Base-by-base conservation (phyloP, 768 basidiomycete species). In the Phylloporus sp. region DNA sequence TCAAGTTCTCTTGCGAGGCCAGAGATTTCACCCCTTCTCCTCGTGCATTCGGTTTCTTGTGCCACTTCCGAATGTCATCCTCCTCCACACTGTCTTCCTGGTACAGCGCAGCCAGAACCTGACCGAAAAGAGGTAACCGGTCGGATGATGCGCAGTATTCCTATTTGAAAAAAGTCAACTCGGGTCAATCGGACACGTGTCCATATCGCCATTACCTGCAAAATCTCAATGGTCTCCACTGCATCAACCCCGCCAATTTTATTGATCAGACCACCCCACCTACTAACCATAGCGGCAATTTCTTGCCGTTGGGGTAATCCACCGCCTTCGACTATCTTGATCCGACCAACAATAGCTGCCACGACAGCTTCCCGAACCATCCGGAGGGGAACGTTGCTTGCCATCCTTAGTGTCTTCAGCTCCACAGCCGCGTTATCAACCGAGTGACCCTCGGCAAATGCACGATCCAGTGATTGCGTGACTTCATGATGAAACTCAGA, bases 391-490 rank as follows among this genome's bases (percentile, higher is more conserved):
- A 97, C 95, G 61, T 97, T 98, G 62, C 87, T 90, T 31, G 93
- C 92, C 91, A 98, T 95, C 44, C 95, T 88, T 40, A 99, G 80
- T 39, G 95, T 97, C 73, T 95, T 93, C 53, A 98, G 79, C 66
- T 98, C 95, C 55, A 98, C 88, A 1, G 90, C 79, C 2, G 94
- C 93, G 67, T 97, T 93, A 59, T 95, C 92, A 41, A 95, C 85
- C 11, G 85, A 86, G 72, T 97, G 94, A 3, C 80, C 86, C 70
- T 99, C 95, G 9, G 84, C 78, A 68, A 95, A 95, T 23, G 95
- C 95, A 53, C 95, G 86, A 49, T 91, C 89, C 45, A 99, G 80
- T 18, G 92, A 93, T 55, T 86, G 85, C n/a, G 72, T 72, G 47
- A 88, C 90, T 63, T 94, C 92, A 27, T 72, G 73, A 38, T 69